These are phyloP conservation scores for Pyrenula massariospora DNA, from an alignment of 495 filamentous ascomycete genomes.

Conservation along the genomic window DNA sequence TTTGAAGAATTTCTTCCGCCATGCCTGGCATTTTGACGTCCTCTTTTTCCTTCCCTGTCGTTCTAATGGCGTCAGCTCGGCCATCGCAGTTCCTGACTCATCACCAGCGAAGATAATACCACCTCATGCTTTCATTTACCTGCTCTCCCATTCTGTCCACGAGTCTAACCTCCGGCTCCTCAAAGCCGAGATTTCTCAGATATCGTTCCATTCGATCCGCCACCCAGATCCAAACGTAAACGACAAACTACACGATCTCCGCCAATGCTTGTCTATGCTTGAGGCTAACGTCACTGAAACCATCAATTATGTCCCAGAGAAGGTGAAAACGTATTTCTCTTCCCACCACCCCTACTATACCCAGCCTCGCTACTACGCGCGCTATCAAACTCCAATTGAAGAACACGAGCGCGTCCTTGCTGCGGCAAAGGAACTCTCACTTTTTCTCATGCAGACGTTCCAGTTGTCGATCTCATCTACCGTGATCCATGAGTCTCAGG, in stretches of 20 bases:
- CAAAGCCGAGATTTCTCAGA: not conserved
- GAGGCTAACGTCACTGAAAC: not conserved
- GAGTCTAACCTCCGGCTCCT: not conserved
- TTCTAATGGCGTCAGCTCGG: too few relatives aligned
- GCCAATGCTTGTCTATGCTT: not conserved
- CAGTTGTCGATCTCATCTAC: not conserved
- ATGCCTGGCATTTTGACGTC: not conserved
- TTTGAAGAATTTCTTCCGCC: not conserved
- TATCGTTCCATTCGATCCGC: not conserved
- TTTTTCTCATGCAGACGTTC: not conserved
- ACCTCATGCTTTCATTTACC: not conserved
- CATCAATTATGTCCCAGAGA: not conserved
- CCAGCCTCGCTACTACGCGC: not conserved
- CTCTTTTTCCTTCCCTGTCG: too few relatives aligned
- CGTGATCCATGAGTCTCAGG: not conserved
- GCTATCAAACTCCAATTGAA: not conserved
- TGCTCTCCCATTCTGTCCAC: not conserved
- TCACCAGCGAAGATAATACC: not conserved
- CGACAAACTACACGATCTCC: not conserved
- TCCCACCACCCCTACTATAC: not conserved
- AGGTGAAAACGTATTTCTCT: not conserved
- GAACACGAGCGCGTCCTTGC: not conserved
- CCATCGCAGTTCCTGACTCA: too few relatives aligned
- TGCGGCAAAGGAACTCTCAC: not conserved
- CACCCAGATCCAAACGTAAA: not conserved